Base-by-base conservation (phyloP, 805 yeast species). In the Candida ortonii region DNA sequence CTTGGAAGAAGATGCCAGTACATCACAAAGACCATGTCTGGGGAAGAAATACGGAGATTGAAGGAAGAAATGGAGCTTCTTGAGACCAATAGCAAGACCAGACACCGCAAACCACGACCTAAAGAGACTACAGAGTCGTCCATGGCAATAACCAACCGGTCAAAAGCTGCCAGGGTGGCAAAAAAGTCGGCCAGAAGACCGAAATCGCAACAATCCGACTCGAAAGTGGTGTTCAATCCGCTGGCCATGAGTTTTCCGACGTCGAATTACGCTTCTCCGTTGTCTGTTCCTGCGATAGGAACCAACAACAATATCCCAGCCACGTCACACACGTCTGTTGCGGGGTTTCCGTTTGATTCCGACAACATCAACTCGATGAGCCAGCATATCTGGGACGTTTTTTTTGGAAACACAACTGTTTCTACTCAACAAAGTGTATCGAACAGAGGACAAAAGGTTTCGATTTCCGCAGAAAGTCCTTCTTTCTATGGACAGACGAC, bases 1-100 rank as follows among this genome's bases (percentile, higher is more conserved):
- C 55, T 75, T 25, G 49, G 58, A 7, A 67, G 73, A 43, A 58
- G 64, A 29, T 75, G 81, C 48, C 62, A 62, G 13, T 75, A 76
- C 67, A 53, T 66, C 2, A 72, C 72, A 18, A 53, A 57, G 12
- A 56, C 57, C 1, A 73, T 75, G 80, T 43, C 65, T 3, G 51
- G 53, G 7, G 65, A 58, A 6, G 67, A 68, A 30, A 56, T 68
- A 3, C 54, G 49, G 25, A 28, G 34, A 9, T 51, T 73, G 31
- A 65, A 62, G 32, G 40, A 46, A 12, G 52, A 60, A 38, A 71
- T 71, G 38, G 62, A 57, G 32, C 36, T 50, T 7, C 54, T 65
- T 10, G 79, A 73, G 42, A 60, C 59, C 11, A 48, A 46, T 4
- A 59, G 59, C 33, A 74, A 74, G 46, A 49, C 66, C 13, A 50